Evolutionary conservation across 2,329 filamentous ascomycete genomes (phyloP).

Genomic region (Neofusicoccum ribis): DNA sequence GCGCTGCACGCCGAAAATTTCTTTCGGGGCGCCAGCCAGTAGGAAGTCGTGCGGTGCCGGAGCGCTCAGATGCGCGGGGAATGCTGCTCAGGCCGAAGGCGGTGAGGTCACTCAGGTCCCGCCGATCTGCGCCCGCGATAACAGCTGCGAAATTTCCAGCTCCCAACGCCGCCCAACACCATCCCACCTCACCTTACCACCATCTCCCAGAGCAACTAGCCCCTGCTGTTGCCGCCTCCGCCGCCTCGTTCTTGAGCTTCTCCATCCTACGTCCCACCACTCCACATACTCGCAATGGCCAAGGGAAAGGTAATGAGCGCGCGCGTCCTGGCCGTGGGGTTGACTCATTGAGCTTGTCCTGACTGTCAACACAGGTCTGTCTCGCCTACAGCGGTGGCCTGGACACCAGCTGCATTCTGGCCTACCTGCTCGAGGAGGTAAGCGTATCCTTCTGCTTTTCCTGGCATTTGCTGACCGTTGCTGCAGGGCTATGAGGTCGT

Average conservation of each 20-base stretch:
- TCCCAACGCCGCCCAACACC: conserved; percentile 12
- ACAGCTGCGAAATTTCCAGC: conserved; percentile 19
- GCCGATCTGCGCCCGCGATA: conserved; percentile 17
- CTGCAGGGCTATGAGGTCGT: conserved; percentile 63
- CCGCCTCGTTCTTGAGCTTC: background rate
- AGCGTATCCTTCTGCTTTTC: conserved; percentile 22
- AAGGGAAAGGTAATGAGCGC: conserved; percentile 19
- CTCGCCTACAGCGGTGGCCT: conserved; percentile 48
- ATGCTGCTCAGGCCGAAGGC: background rate
- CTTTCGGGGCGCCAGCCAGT: conserved; percentile 14
- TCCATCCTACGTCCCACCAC: background rate
- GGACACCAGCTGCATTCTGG: conserved; percentile 59
- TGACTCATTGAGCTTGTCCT: conserved; percentile 19
- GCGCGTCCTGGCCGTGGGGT: background rate
- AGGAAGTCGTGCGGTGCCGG: conserved; percentile 13
- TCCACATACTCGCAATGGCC: conserved; percentile 3
- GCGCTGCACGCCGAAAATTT: background rate
- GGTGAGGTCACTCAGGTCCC: conserved; percentile 15
- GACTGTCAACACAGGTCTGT: conserved; percentile 17
- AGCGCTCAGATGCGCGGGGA: background rate
- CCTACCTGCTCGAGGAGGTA: conserved; percentile 35
- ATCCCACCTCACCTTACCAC: background rate
- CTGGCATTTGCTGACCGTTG: conserved; percentile 33
- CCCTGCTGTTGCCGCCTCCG: background rate
- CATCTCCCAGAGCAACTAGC: conserved; percentile 2